Conservation (phyloP, 768 basidiomycete species). For the Mycena epipterygia region DNA sequence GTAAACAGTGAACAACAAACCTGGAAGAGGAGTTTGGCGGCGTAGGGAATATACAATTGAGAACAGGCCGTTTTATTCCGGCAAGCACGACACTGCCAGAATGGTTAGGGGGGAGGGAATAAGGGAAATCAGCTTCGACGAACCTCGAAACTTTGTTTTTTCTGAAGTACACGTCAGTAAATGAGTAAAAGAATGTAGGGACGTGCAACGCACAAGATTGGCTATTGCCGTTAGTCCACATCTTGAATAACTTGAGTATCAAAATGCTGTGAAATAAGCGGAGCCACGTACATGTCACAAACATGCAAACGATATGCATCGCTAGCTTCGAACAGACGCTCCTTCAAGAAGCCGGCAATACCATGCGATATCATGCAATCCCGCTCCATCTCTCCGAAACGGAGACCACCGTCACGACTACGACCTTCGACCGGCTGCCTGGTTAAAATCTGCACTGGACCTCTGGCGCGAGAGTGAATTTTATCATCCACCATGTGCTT, state of each 20-base stretch:
- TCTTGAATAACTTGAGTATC: constrained; percentile 53
- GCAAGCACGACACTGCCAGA: constrained; percentile 86
- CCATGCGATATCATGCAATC: constrained; percentile 99
- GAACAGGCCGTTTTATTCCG: constrained; percentile 97
- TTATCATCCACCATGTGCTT: constrained; percentile 99
- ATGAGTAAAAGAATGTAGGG: not conserved
- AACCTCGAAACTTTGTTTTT: constrained; percentile 98
- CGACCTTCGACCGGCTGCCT: constrained; percentile 98
- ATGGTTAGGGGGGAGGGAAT: not conserved
- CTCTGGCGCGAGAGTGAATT: constrained; percentile 97
- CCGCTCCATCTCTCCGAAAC: constrained; percentile 99
- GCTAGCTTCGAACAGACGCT: constrained; percentile 94
- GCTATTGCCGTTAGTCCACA: constrained; percentile 98
- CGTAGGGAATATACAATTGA: constrained; percentile 94
- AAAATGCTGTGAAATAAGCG: not conserved
- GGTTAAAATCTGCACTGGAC: constrained; percentile 97
- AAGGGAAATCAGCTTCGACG: constrained; percentile 16
- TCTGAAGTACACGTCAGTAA: constrained; percentile 56
- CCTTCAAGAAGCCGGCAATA: constrained; percentile 97
- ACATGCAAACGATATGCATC: constrained; percentile 96
- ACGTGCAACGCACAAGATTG: constrained; percentile 82
- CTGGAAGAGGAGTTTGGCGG: constrained; percentile 97
- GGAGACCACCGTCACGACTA: constrained; percentile 97
- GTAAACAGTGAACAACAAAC: constrained; percentile 53
- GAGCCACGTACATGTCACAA: constrained; percentile 83